phyloP scores from a whole-genome alignment of 768 basidiomycete genomes.

The Tubosaeta sp. region DNA sequence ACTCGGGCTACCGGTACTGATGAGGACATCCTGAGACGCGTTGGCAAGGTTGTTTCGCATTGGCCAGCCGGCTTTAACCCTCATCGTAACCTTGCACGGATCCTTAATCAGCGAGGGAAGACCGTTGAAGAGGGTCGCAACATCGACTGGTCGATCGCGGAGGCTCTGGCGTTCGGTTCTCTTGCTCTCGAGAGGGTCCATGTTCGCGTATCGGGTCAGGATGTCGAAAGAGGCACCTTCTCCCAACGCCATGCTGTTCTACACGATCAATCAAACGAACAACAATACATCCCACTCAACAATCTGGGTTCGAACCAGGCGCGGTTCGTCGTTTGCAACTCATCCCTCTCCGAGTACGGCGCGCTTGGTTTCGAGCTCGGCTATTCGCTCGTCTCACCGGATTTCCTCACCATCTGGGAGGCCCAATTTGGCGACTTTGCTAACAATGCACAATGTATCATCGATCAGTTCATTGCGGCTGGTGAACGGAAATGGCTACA shows the following conservation, averaged over 20 bases:
- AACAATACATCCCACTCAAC: constrained; percentile 86
- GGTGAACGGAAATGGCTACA: constrained; percentile 99
- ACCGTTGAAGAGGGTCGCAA: constrained; percentile 84
- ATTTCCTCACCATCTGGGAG: constrained; percentile 93
- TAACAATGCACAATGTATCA: constrained; percentile 96
- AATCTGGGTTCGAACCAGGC: constrained; percentile 86
- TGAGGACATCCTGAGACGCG: constrained; percentile 67
- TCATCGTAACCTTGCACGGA: constrained; percentile 92
- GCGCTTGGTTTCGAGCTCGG: constrained; percentile 96
- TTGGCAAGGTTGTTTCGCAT: constrained; percentile 84
- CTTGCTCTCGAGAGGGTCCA: constrained; percentile 91
- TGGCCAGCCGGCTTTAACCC: constrained; percentile 83
- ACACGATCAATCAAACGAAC: constrained; percentile 91
- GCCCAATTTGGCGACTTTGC: constrained; percentile 99
- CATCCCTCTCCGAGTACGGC: constrained; percentile 93
- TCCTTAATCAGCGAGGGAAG: constrained; percentile 83
- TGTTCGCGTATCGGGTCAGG: constrained; percentile 94
- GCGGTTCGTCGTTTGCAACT: constrained; percentile 94
- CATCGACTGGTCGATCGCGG: constrained; percentile 98
- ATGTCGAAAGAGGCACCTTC: constrained; percentile 98
- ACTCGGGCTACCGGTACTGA: constrained; percentile 82
- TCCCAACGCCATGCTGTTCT: constrained; percentile 97
- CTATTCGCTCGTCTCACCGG: constrained; percentile 95
- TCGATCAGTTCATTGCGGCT: constrained; percentile 97
- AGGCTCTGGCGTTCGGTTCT: constrained; percentile 93